Base-by-base conservation (phyloP, 352 stramenopile species). In the Phytopythium litorale region DNA sequence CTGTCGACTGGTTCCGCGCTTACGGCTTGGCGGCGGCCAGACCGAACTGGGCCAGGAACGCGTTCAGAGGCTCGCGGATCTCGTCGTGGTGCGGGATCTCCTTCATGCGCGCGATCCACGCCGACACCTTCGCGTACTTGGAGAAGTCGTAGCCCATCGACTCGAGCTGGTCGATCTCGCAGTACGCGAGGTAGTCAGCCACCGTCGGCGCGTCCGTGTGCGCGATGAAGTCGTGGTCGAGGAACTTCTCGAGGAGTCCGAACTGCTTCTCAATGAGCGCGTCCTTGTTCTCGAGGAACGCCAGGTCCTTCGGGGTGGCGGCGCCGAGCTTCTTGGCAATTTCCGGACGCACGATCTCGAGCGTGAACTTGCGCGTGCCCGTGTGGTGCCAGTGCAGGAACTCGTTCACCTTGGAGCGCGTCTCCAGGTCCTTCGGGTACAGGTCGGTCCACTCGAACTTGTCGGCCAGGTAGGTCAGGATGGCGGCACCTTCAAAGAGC, bases 321-420 rank as follows among this genome's bases (percentile, higher is more conserved):
- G 33, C 33, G 5, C 33, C 33, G 2, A 38, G 2, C 33, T 38
- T 38, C 33, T 38, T 38, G 33, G 33, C 33, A 13, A 38, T 38
- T 7, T 38, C 33, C 33, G 33, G 33, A 9, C 33, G 33, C 33
- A 38, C 33, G 11, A 38, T 38, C 33, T 38, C 33, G 33, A 38
- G 28, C 30, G 51, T 57, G 51, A 9, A 12, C 51, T 32, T 45
- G 42, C 16, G 43, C 19, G 51, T 68, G 48, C 38, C 80, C 51
- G 71, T 86, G 75, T 90, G 81, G 66, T 90, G 81, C 81, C 81
- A 90, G 70, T 84, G 70, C 35, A 89, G 62, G 60, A 84, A 87
- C 68, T 90, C 43, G 67, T 88, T 78, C 32, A 90, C 56, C 58
- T 88, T 88, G 19, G 78, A 76, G 35, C 71, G 80, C n/a, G 66